A percentile compares a stretch with the other conserved stretches of the same genome.
Conservation (phyloP, 257 asterid species). For the Penstemon barbatus region DNA sequence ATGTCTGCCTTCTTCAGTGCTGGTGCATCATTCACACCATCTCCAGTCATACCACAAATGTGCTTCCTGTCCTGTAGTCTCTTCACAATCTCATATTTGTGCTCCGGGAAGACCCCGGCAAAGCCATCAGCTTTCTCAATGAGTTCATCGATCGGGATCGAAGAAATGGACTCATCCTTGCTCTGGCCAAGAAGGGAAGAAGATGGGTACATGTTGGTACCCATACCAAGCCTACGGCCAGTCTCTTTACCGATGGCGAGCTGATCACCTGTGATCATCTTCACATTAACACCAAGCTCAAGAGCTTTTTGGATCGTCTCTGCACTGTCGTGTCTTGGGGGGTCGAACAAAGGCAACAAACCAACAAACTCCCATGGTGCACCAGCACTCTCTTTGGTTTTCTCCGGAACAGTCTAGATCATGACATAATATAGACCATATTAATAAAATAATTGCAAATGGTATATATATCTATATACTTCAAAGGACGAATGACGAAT, state of each 20-base stretch:
- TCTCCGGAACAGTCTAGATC: conserved; percentile 48
- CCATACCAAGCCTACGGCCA: conserved; percentile 22
- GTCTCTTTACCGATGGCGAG: conserved; percentile 17
- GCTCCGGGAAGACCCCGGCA: conserved; percentile 33
- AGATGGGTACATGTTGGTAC: conserved; percentile 23
- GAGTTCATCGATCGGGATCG: too few species aligned
- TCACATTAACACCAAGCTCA: conserved; percentile 55
- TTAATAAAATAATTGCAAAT: not conserved
- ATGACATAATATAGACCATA: not conserved
- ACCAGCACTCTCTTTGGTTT: conserved; percentile 47
- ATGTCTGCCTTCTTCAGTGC: conserved; percentile 66
- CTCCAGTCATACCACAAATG: conserved; percentile 72
- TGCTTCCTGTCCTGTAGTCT: conserved; percentile 62
- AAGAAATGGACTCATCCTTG: conserved; percentile 25
- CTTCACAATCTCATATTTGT: conserved; percentile 63
- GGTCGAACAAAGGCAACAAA: conserved; percentile 51
- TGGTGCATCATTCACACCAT: conserved; percentile 69
- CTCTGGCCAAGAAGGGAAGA: conserved; percentile 17
- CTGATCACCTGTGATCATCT: conserved; percentile 58
- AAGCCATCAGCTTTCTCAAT: too few species aligned
- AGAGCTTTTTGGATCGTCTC: conserved; percentile 59
- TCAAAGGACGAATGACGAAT: not conserved
- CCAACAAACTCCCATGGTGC: conserved; percentile 58
- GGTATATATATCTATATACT: not conserved
- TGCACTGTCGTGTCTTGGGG: conserved; percentile 63